phyloP scores from a whole-genome alignment of 441 rosid species.

The Pelargonium citronellum region DNA sequence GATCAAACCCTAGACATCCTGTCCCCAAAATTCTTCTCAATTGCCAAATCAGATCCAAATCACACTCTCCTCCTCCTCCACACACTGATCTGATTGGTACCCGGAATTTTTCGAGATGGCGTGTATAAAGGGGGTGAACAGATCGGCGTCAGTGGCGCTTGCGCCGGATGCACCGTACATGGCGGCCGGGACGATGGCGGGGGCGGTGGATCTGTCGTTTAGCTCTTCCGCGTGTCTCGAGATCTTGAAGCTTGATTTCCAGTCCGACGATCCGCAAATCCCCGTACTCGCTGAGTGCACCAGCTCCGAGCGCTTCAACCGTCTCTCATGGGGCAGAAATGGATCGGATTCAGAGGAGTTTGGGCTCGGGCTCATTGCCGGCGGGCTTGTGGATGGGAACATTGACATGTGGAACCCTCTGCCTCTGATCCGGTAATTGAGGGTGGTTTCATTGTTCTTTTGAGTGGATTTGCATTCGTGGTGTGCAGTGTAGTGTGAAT shows the following conservation, averaged over 20 bases:
- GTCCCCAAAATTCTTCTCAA: too few relatives aligned
- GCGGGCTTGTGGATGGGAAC: slow-evolving; percentile 90
- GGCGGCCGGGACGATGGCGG: slow-evolving; percentile 99
- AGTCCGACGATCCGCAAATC: slow-evolving; percentile 78
- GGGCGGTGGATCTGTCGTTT: slow-evolving; percentile 90
- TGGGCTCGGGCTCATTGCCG: slow-evolving; percentile 80
- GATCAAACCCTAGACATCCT: too few relatives aligned
- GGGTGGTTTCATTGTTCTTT: neutral
- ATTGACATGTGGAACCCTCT: slow-evolving; percentile 88
- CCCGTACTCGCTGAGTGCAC: slow-evolving; percentile 66
- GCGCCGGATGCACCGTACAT: slow-evolving; percentile 91
- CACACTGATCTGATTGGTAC: too few relatives aligned
- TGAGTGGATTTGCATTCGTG: neutral
- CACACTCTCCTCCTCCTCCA: too few relatives aligned
- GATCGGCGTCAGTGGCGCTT: slow-evolving; percentile 91
- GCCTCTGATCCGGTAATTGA: slow-evolving; percentile 59
- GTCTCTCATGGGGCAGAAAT: slow-evolving; percentile 82
- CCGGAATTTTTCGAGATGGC: neutral
- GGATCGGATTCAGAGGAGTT: slow-evolving; percentile 79
- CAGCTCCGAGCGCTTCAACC: slow-evolving; percentile 88
- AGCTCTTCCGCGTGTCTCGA: slow-evolving; percentile 93
- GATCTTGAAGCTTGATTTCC: slow-evolving; percentile 92
- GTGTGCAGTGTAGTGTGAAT: neutral
- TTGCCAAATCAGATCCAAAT: too few relatives aligned
- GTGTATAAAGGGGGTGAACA: slow-evolving; percentile 73